Conservation (phyloP, 1,284 basidiomycete genomes). For the Ceratobasidium papillatum region DNA sequence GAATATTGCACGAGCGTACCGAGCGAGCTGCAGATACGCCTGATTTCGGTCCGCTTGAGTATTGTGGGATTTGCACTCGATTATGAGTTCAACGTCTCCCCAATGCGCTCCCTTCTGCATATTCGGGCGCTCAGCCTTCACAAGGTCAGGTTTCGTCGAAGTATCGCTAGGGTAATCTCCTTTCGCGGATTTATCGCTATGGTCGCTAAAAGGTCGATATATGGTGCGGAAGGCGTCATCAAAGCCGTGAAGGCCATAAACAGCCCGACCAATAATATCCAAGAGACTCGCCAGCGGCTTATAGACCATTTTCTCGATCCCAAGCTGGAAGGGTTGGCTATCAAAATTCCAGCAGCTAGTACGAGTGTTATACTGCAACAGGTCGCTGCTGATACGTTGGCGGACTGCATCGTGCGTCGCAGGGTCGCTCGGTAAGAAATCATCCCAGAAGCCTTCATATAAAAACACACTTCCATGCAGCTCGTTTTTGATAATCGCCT, state of each 20-base stretch:
- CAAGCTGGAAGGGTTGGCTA: too few relatives aligned
- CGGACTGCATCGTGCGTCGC: too few relatives aligned
- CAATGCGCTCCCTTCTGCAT: background rate
- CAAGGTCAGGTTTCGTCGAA: background rate
- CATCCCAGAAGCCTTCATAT: background rate
- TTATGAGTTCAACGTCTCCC: constrained; percentile 22
- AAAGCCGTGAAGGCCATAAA: background rate
- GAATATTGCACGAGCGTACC: constrained; percentile 23
- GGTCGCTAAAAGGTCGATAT: background rate
- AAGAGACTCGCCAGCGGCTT: background rate
- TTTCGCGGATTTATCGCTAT: background rate
- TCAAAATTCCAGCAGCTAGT: too few relatives aligned
- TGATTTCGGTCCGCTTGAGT: background rate
- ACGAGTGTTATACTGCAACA: too few relatives aligned
- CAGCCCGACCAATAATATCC: background rate
- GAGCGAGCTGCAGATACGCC: constrained; percentile 20
- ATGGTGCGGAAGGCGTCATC: background rate
- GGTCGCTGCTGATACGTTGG: too few relatives aligned
- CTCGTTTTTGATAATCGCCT: background rate
- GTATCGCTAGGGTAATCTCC: background rate
- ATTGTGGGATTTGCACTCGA: constrained; percentile 14
- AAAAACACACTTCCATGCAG: constrained; percentile 2
- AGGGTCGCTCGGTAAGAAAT: background rate
- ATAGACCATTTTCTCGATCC: background rate
- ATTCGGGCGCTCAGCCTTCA: background rate